Evolutionary conservation across 495 filamentous ascomycete species (phyloP).

Genomic region (Penicillium atrosanguineum): DNA sequence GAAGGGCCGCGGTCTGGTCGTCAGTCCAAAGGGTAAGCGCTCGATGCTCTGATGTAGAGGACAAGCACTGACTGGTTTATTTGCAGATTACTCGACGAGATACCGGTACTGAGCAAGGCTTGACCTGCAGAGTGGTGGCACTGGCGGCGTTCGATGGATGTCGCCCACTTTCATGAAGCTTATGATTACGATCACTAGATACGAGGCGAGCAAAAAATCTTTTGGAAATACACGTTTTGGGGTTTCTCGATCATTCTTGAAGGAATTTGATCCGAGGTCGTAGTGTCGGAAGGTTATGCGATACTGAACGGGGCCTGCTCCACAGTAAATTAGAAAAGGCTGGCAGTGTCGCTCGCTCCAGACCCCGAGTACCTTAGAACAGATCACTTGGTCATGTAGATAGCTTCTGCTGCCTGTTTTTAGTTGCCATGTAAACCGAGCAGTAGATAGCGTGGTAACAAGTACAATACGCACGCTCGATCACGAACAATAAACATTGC

Average conservation of each 20-base stretch:
- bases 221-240: neutral
- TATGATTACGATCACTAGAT: conserved; percentile 15
- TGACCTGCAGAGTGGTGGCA: neutral
- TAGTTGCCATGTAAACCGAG: neutral
- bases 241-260: neutral
- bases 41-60: neutral
- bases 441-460: neutral
- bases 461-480: neutral
- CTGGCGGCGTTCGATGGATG: neutral
- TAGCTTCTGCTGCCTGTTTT: neutral
- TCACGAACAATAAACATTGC: neutral
- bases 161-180: conserved; percentile 15
- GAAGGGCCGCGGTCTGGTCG: conserved; percentile 93
- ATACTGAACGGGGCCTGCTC: neutral
- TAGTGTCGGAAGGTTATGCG: neutral
- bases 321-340: neutral
- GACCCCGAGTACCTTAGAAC: neutral
- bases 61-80: conserved; percentile 14
- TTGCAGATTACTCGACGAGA: conserved; percentile 73
- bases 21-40: conserved; percentile 77
- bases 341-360: neutral
- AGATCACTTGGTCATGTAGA: neutral
- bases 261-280: neutral
- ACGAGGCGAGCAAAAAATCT: conserved; percentile 5
- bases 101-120: conserved; percentile 64